Base-by-base conservation (phyloP, 352 stramenopile species). In the Aphanomyces euteiches region DNA sequence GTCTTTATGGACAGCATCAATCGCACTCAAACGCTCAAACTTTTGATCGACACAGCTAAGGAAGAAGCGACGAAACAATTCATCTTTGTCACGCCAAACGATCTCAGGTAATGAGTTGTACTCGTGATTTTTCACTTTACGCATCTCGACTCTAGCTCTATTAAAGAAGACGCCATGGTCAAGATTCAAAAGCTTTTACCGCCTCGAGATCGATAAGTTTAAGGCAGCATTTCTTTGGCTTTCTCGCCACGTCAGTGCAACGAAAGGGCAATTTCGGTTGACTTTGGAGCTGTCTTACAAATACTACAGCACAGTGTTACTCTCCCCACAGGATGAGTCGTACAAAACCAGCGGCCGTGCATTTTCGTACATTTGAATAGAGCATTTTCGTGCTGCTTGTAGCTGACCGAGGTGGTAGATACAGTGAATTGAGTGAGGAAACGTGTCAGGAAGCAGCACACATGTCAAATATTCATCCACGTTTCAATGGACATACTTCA, bases 1-100 rank as follows among this genome's bases (percentile, higher is more conserved):
- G 96, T 99, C 39, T 99, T 99, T 73, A 98, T 99, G 85, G 97
- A 99, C 83, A 92, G 96, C 28, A 88, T 98, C 38, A 96, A 97
- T 61, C 85, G 97, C 53, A 98, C 98, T 40, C 92, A 98, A 73
- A 97, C 96, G 3, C 94, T 99, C 66, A 80, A 98, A 47, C 76
- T 96, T 69, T 82, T 99, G n/a, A 90, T 99, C 19, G 72, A 89
- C 8, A 90, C 85, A 0, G 86, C 84, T 19, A 93, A 94, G 75
- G 79, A 80, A 48, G 83, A 90, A 57, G 71, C 72, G 54, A 81
- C 79, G 67, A 93, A 94, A 73, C 86, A 95, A 66, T 95, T 94
- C 73, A 95, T 95, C 68, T 95, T 95, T 61, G 86, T 95, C 41
- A 95, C 87, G 7, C 87, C 87, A 7, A 93, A 95, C 69, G 86